Evolutionary conservation across 345 rosid species (phyloP), one percentile per base, ranked within the genome.

Genomic region (Acer yangbiense): DNA sequence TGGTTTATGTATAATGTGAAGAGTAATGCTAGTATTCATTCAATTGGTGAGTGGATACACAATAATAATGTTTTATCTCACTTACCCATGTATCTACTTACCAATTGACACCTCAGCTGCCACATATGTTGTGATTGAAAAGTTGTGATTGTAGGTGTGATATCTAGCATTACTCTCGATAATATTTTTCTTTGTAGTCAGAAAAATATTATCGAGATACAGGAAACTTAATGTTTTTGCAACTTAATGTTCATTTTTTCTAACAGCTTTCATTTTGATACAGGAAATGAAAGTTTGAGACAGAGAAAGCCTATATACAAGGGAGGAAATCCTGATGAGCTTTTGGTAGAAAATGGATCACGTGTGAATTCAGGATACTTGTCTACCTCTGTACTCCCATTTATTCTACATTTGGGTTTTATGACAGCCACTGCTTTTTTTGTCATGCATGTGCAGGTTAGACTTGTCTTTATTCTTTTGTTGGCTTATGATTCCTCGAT

Each of bases 381-480:
- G 65, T 87, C 92, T 69, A 81, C 87, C 74, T 83, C 77, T 65
- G 81, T 87, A 32, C 85, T 94, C 44, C 97, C 97, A 17, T 92
- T 92, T 82, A 82, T 87, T 27, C 77, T 90, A 73, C 98, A 91
- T 80, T 69, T 89, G 86, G 87, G 89, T 62, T 79, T 96, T 85
- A 1, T 91, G 98, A 86, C 83, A 78, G 88, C 87, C 77, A 92
- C 97, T 3, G 90, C 97, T 21, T 88, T 95, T 78, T 89, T 94
- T 65, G 79, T 94, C 82, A 91, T 92, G 98, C 97, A 95, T 73
- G 98, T 92, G 63, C 98, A 94, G 98, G 99, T 91, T 46, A 83
- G 84, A 27, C 69, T 72, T 48, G 65, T 77, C 68, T 9, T 9
- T 23, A 23, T 23, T 23, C 25, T 23, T 23, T 23, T 23, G 25